Percentiles rank a stretch among this genome's conserved stretches.
phyloP scores from a whole-genome alignment of 129 eudicot species.

The Pittosporum tobira region DNA sequence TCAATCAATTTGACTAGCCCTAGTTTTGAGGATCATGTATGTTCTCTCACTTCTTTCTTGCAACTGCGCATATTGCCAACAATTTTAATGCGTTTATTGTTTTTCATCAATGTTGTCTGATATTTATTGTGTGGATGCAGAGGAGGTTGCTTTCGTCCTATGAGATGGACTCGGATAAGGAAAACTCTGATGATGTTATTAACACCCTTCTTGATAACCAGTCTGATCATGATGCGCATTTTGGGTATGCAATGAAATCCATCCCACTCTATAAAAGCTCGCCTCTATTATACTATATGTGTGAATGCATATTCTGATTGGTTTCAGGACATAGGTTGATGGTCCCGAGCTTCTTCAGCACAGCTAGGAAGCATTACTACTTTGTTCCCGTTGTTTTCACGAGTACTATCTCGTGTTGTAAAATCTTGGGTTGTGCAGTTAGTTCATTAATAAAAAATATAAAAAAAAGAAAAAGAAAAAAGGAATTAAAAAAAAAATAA shows the following conservation, averaged over 20 bases:
- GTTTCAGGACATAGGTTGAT: conserved; percentile 26
- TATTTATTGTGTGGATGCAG: conserved; percentile 30
- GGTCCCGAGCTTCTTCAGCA: conserved; percentile 12
- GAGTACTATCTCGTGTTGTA: conserved; percentile 24
- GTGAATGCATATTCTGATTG: not conserved
- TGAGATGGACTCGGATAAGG: conserved; percentile 52
- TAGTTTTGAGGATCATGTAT: conserved; percentile 87
- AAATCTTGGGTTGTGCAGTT: conserved; percentile 21
- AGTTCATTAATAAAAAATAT: conserved; percentile 10
- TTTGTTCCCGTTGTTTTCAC: conserved; percentile 19
- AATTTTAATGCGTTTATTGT: not conserved
- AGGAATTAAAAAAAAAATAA: conserved; percentile 4
- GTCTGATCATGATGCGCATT: conserved; percentile 35
- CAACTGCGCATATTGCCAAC: not conserved
- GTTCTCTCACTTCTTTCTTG: conserved; percentile 16
- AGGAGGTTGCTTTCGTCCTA: conserved; percentile 67
- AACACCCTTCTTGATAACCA: conserved; percentile 29
- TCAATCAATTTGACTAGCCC: conserved; percentile 84
- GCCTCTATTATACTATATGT: not conserved
- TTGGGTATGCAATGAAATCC: conserved; percentile 22
- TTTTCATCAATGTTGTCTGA: conserved; percentile 8
- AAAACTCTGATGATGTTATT: conserved; percentile 27
- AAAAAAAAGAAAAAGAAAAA: not conserved
- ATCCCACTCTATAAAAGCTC: not conserved
- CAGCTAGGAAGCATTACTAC: conserved; percentile 2